Evolutionary conservation across 164 flowering plant genomes (phyloP).

Genomic region (Santalum album): DNA sequence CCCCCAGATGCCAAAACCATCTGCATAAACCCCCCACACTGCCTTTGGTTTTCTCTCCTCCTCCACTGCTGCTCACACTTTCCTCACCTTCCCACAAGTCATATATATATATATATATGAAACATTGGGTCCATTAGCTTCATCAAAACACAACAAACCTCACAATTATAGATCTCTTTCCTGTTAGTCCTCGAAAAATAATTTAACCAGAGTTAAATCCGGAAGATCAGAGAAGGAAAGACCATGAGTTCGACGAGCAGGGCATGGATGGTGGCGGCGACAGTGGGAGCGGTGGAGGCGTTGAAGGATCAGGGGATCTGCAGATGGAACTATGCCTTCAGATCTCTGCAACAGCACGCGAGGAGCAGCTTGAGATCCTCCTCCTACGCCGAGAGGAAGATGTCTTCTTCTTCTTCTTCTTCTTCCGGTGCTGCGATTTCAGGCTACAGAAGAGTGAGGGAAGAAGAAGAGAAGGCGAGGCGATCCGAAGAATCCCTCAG

Average conservation of each 20-base stretch:
- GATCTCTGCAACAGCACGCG: constrained; percentile 10
- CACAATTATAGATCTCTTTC: too few species aligned
- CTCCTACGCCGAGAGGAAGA: constrained; percentile 10
- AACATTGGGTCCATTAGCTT: too few species aligned
- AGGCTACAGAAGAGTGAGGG: neutral
- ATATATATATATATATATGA: neutral
- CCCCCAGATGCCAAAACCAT: too few species aligned
- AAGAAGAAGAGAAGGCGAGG: constrained; percentile 1
- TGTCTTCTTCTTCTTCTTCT: constrained; percentile 10
- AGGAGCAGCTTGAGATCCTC: constrained; percentile 13
- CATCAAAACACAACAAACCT: too few species aligned
- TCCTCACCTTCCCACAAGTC: too few species aligned
- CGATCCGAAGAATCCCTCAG: neutral
- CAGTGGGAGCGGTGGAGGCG: constrained; percentile 8
- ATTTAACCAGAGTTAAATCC: too few species aligned
- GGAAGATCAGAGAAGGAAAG: neutral
- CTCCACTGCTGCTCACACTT: too few species aligned
- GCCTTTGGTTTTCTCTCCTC: too few species aligned
- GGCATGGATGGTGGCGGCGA: constrained; percentile 2
- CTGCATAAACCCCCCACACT: too few species aligned
- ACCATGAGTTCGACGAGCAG: neutral
- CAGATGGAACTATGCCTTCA: constrained; percentile 2
- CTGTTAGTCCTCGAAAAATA: too few species aligned
- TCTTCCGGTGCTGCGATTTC: constrained; percentile 6
- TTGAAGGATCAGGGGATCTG: constrained; percentile 7